Base-by-base conservation (phyloP, 345 rosid genomes). In the Cardiospermum halicacabum region DNA sequence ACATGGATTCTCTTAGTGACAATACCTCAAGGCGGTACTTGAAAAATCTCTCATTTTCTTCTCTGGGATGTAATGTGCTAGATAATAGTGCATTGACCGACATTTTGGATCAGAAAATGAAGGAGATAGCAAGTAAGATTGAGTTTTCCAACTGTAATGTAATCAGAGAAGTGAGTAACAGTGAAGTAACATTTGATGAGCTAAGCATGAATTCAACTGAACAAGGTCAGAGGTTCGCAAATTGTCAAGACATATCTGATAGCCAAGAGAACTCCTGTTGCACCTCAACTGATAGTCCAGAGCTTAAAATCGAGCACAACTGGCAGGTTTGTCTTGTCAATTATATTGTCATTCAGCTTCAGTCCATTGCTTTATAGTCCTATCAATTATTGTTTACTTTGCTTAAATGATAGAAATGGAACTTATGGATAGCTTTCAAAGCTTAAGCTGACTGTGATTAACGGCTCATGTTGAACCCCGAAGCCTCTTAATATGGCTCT, bases 51-150 rank as follows among this genome's bases (percentile, higher is more conserved):
- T 30, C 69, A 31, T 65, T 64, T 36, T 63, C 64, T 34, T 72
- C 86, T 56, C 72, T 81, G 31, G 75, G 74, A 61, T 56, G 72
- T 43, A 82, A 75, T 77, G 69, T 77, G 58, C 72, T 82, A 64
- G 84, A 79, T 24, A 77, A 81, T 27, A 78, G 80, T 75, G 73
- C 86, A 60, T 74, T 82, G 82, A 84, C 84, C 75, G 67, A 45
- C 71, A 77, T 93, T 70, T 68, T 93, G 81, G 97, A 90, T 34
- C 75, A 88, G 69, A 93, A 90, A 77, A 85, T 88, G 65, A 77
- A 65, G 62, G 96, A 90, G 74, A 70, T 88, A 67, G 66, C 91
- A 26, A 71, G 78, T 68, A 82, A 77, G 77, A 69, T 90, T n/a
- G 84, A 89, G 60, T 71, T 82, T 54, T 77, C 89, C 58, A 65